Evolutionary conservation across 345 rosid genomes (phyloP).

Genomic region (Erysimum cheiranthoides): DNA sequence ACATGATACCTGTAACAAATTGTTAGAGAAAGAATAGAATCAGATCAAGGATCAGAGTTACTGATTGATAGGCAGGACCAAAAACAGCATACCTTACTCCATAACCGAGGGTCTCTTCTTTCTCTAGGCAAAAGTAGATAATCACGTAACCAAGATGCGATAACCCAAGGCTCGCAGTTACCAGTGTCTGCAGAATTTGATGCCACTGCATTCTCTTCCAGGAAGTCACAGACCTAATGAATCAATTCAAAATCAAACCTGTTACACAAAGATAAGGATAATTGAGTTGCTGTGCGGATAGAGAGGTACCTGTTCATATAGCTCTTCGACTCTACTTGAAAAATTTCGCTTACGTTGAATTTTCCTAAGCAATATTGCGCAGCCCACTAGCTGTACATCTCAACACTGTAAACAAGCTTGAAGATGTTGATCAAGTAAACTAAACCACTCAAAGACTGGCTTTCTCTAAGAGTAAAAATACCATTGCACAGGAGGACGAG

Average conservation of each 20-base stretch:
- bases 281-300: background rate
- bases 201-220: conserved; percentile 82
- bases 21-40: background rate
- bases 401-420: conserved; percentile 62
- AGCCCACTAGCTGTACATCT: conserved; percentile 71
- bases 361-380: conserved; percentile 53
- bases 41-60: conserved; percentile 13
- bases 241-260: conserved; percentile 3
- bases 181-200: conserved; percentile 52
- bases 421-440: conserved; percentile 49
- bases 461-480: conserved; percentile 49
- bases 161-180: conserved; percentile 79
- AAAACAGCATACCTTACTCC: conserved; percentile 70
- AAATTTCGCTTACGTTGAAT: conserved; percentile 50
- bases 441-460: conserved; percentile 46
- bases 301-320: conserved; percentile 69
- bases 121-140: conserved; percentile 84
- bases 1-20: background rate
- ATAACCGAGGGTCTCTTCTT: conserved; percentile 76
- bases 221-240: conserved; percentile 79
- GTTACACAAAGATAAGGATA: conserved; percentile 23
- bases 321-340: conserved; percentile 66
- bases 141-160: conserved; percentile 84
- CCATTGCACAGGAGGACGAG: conserved; percentile 58
- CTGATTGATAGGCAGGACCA: background rate